Percentiles rank a stretch among this genome's conserved stretches.
phyloP scores from a whole-genome alignment of 495 filamentous ascomycete genomes.

The Lophiotrema nucula region DNA sequence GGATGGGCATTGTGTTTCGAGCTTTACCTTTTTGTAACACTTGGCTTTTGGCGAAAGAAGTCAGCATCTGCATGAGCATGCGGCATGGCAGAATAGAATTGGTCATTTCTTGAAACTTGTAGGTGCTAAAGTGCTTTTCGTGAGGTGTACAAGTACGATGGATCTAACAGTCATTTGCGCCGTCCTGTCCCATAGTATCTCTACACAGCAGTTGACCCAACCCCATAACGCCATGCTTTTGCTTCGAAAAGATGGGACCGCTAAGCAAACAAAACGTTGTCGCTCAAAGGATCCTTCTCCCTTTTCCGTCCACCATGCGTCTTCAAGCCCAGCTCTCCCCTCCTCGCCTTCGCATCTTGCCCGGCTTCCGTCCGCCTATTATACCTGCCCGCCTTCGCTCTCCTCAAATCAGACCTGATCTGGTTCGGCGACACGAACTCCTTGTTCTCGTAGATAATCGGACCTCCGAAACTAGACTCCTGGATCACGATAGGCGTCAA shows the following conservation, averaged over 20 bases:
- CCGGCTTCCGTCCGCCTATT: constrained; percentile 68
- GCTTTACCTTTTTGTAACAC: neutral
- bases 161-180: too few relatives aligned
- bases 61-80: too few relatives aligned
- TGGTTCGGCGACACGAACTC: constrained; percentile 97
- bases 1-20: neutral
- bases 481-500: constrained; percentile 94
- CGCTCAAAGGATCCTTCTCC: constrained; percentile 72
- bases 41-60: too few relatives aligned
- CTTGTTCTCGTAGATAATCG: constrained; percentile 98
- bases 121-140: too few relatives aligned
- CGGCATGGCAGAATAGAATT: too few relatives aligned
- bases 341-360: constrained; percentile 70
- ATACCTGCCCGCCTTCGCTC: constrained; percentile 72
- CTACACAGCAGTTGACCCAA: too few relatives aligned
- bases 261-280: constrained; percentile 75
- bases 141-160: too few relatives aligned
- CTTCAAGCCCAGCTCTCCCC: constrained; percentile 69
- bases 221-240: too few relatives aligned
- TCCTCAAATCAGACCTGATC: constrained; percentile 74
- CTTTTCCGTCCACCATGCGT: constrained; percentile 59
- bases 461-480: constrained; percentile 92
- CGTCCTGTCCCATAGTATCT: too few relatives aligned
- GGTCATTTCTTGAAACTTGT: too few relatives aligned
- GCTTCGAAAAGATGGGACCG: neutral